Evolutionary conservation across 495 filamentous ascomycete species (phyloP), one percentile per base, ranked within the genome.

Genomic region (Aspergillus indologenus): DNA sequence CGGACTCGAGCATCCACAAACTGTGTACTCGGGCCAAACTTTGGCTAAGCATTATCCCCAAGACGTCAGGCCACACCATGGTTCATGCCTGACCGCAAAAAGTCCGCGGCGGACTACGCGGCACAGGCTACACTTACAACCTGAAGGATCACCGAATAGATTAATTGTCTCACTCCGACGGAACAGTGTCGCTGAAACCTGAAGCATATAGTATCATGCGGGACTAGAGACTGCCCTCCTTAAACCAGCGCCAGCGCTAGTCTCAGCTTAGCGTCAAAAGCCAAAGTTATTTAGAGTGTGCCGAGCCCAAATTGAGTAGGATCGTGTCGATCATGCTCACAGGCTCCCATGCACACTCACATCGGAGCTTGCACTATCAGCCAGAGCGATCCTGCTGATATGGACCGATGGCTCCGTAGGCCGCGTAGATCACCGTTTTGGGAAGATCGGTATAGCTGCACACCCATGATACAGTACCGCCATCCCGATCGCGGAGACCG

Each of bases 241-340:
- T 4, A 40, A 2, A 7, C 12, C 34, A 4, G 12, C 12, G 34
- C 34, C 34, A 8, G 34, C 34, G 34, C 34, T 40, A 40, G 34
- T 40, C 2, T 40, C 34, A 40, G 34, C 12, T 40, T 31, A 51
- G 48, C 12, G 5, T 9, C 48, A 17, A 18, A 15, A 51, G 22
- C n/a, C 29, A 31, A 51, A 51, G 23, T 31, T 31, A 51, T 51
- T 51, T 31, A 51, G 24, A 51, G 48, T 51, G 23, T n/a, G 11
- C 17, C 23, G n/a, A 17, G 18, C 3, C 48, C 8, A 11, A 1
- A 23, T 18, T 18, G 18, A 11, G 48, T 51, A 51, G 19, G 24
- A 31, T 31, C 11, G 0, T 1, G 23, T 6, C 23, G 48, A 51
- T 51, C 48, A n/a, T 51, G 19, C 11, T 29, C 17, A 46, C 2